Base-by-base conservation (phyloP, 768 basidiomycete species). In the Boletus reticulatus region DNA sequence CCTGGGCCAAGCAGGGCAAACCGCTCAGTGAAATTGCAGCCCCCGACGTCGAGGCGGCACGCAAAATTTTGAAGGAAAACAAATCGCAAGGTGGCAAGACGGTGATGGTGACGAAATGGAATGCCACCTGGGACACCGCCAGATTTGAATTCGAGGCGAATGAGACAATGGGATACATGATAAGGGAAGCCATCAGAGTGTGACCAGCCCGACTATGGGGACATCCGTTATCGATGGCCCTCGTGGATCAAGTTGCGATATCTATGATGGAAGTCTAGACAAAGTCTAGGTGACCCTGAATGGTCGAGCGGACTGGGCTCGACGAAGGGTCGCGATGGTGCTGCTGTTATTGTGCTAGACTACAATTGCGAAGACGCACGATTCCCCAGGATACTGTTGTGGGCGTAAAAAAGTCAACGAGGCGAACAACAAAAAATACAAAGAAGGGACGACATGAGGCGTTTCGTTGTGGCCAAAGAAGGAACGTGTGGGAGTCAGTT, bases 401-500 rank as follows among this genome's bases (percentile, higher is more conserved):
- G 27, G 27, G 27, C 27, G 27, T 9, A 29, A 29, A 29, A 29
- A 29, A 29, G 27, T 29, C 16, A 43, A 52, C 38, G 44, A 17
- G 46, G 49, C 1, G 38, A 52, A 61, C 55, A 61, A 67, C 27
- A 57, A 48, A 43, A 11, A 20, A 27, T 22, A 56, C n/a, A 63
- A 68, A 36, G 61, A 55, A 38, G 39, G 48, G 36, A 50, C 41
- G 17, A 32, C 58, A 56, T 13, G 58, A 49, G 60, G 58, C 9
- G 20, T 51, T 56, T 29, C 51, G 42, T 69, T 61, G 62, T 67
- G 24, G 17, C 59, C 42, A 58, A 66, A 70, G 36, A 27, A 38
- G 63, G 34, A 53, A 54, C 8, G 34, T 43, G 43, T 67, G 64
- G 29, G 54, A 53, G 42, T 14, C 3, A n/a, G n/a, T 37, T 14